Conservation (phyloP, 768 basidiomycete genomes). For the Amanita subjunquillea region DNA sequence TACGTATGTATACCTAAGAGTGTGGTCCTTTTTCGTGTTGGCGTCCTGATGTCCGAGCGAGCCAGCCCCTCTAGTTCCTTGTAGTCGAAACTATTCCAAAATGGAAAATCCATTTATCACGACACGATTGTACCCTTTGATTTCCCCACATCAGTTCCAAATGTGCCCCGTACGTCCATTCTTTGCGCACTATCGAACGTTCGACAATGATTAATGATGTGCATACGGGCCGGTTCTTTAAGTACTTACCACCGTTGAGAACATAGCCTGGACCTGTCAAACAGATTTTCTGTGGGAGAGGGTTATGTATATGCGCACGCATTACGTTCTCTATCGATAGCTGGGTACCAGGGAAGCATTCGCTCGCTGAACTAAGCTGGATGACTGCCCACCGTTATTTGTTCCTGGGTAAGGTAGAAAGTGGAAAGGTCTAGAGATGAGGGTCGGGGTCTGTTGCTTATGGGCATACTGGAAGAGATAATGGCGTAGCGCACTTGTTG, state of each 20-base stretch:
- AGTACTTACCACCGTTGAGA: slow-evolving; percentile 1
- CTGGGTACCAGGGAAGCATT: background rate
- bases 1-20: no score
- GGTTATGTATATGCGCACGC: slow-evolving; percentile 4
- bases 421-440: slow-evolving; percentile 2
- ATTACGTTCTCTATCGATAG: background rate
- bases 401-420: slow-evolving; percentile 1
- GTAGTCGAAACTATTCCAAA: background rate
- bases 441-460: background rate
- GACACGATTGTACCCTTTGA: background rate
- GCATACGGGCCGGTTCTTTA: background rate
- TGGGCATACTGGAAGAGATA: background rate
- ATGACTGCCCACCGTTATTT: slow-evolving; percentile 1
- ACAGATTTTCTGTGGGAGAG: background rate
- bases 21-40: no score
- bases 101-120: slow-evolving; percentile 4
- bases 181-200: background rate
- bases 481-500: background rate
- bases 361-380: background rate
- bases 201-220: no score
- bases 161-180: slow-evolving; percentile 1
- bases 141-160: slow-evolving; percentile 1
- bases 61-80: background rate
- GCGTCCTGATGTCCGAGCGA: no score
- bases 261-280: background rate